These are phyloP conservation scores for Penicillium sp. DNA, from an alignment of 2,329 filamentous ascomycete genomes.

Conservation along the genomic window DNA sequence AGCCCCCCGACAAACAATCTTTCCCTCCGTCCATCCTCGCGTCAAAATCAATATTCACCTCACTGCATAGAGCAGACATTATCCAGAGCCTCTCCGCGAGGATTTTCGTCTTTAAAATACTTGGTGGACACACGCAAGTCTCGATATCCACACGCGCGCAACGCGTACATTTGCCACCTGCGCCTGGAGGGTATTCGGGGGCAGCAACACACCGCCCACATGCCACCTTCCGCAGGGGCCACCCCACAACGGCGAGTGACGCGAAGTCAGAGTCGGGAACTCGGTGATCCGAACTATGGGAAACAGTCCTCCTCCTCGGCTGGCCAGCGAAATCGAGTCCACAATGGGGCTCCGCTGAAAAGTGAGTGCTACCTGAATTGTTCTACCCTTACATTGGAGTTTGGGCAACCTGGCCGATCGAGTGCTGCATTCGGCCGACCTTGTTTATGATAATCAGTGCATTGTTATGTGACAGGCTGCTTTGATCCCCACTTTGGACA, in stretches of 20 bases:
- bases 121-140: neutral
- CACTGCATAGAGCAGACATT: neutral
- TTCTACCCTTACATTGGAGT: neutral
- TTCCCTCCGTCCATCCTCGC: neutral
- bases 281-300: slow-evolving; percentile 11
- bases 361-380: slow-evolving; percentile 10
- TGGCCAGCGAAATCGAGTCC: neutral
- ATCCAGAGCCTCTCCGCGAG: no score
- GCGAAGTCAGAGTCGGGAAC: slow-evolving; percentile 43
- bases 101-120: neutral
- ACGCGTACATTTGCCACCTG: neutral
- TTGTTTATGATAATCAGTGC: neutral
- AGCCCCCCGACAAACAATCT: neutral
- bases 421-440: neutral
- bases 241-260: slow-evolving; percentile 30
- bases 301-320: slow-evolving; percentile 2
- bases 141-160: neutral
- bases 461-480: neutral
- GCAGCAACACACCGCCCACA: slow-evolving; percentile 14
- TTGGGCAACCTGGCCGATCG: neutral
- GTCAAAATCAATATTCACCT: neutral
- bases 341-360: slow-evolving; percentile 8
- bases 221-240: slow-evolving; percentile 8
- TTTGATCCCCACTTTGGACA: neutral
- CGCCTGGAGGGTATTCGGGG: neutral